Base-by-base conservation (phyloP, 2,329 filamentous ascomycete species). In the Aspergillus niger region DNA sequence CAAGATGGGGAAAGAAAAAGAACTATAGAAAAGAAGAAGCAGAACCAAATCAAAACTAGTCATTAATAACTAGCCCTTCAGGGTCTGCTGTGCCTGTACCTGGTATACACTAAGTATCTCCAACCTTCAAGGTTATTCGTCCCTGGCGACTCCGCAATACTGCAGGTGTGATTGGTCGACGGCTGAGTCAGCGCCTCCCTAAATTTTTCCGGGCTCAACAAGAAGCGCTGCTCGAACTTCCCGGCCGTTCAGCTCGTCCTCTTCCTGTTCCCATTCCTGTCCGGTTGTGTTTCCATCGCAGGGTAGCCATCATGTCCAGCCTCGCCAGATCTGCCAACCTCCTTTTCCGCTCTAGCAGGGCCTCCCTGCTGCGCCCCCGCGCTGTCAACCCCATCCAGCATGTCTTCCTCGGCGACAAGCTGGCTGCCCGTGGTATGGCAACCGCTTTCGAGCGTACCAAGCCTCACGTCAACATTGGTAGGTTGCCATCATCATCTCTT, bases 401-500 rank as follows among this genome's bases (percentile, higher is more conserved):
- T 75, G 78, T 79, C 67, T 79, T 82, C 65, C 71, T 74, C 65
- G 76, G 74, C 66, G 76, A 82, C 72, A 75, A 74, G 71, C 72
- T 77, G 66, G 74, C 74, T 63, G 74, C 72, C 66, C 81, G 86
- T 76, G 81, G 81, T 70, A 85, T 88, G 76, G 86, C 86, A 61
- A 83, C 82, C 61, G 84, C 78, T 65, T 99, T 90, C 77, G 88
- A 96, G 85, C 89, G 95, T 76, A 88, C 84, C 76, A 99, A 99
- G 86, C 95, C 95, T 62, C 95, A 99, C 79, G 94, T 99, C 69
- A 99, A 99, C 83, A 95, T 99, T 75, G 95, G 95, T 91, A 84
- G 69, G 83, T 62, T 17, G 15, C 17, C n/a, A 53, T 50, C 48
- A 8, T 48, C 43, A n/a, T 8, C 22, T 22, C 17, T 10, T 28